Percentiles rank a stretch among this genome's conserved stretches.
Evolutionary conservation across 2,329 filamentous ascomycete genomes (phyloP).

Genomic region (Exophiala lecanii-corni): DNA sequence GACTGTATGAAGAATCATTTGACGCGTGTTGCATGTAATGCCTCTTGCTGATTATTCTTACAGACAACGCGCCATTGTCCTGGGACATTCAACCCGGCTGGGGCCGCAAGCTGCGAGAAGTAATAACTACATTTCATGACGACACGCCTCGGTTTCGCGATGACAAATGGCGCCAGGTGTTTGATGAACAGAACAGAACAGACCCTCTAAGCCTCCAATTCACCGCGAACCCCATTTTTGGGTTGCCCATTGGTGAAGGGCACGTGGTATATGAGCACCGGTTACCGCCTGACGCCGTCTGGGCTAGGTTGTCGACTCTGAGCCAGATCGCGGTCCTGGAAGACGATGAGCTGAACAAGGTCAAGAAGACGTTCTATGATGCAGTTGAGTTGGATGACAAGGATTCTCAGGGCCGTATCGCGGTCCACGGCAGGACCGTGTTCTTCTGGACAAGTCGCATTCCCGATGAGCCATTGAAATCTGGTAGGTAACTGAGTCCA

Average conservation of each 20-base stretch:
- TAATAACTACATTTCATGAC: slow-evolving; percentile 54
- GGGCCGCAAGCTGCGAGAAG: slow-evolving; percentile 59
- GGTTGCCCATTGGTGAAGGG: slow-evolving; percentile 57
- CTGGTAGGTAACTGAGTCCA: slow-evolving; percentile 22
- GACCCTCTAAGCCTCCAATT: slow-evolving; percentile 45
- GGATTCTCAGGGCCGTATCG: slow-evolving; percentile 59
- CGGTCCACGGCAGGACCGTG: slow-evolving; percentile 60
- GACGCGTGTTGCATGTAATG: no score
- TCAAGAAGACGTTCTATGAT: slow-evolving; percentile 50
- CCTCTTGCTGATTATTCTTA: no score
- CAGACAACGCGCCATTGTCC: slow-evolving; percentile 59
- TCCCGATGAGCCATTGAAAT: slow-evolving; percentile 20
- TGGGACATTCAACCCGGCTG: slow-evolving; percentile 56
- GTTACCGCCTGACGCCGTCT: slow-evolving; percentile 56
- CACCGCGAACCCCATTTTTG: slow-evolving; percentile 50
- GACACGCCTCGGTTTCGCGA: slow-evolving; percentile 62
- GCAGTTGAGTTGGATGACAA: slow-evolving; percentile 50
- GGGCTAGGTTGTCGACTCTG: slow-evolving; percentile 61
- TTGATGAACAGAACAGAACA: slow-evolving; percentile 54
- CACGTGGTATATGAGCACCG: slow-evolving; percentile 54
- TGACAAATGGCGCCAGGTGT: slow-evolving; percentile 59
- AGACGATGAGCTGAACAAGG: slow-evolving; percentile 46
- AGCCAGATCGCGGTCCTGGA: slow-evolving; percentile 62
- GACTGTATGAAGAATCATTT: slow-evolving; percentile 65
- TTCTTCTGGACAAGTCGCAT: slow-evolving; percentile 54